Base-by-base conservation (phyloP, 371 early-diverging fungal species). In the Actinomortierella wolfii region DNA sequence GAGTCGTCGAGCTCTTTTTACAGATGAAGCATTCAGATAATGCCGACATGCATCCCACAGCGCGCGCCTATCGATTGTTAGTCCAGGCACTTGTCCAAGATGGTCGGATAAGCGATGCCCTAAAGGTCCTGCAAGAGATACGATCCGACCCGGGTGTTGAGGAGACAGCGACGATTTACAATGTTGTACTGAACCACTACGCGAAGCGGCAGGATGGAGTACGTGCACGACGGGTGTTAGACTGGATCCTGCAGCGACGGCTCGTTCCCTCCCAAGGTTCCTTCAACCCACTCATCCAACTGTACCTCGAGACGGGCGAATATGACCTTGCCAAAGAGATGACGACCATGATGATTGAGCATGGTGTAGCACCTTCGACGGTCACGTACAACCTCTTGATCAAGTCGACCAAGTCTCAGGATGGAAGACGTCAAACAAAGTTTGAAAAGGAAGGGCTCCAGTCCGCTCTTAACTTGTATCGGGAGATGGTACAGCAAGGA, bases 381-480 rank as follows among this genome's bases (percentile, higher is more conserved):
- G 24, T 63, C 8, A 73, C 74, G n/a, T 73, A 57, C 54, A 66
- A 73, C 54, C 66, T 73, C 44, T 62, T 73, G 74, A 66, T 73
- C 43, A 52, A 63, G 46, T 62, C 67, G 34, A 61, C 74, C 40
- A 73, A 67, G 51, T 1, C 11, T 45, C 34, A 63, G 17, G 47
- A 48, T 0, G 57, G 51, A 2, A 4, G 11, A 34, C 34, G 34
- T 6, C 34, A 34, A 11, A 34, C 4, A 34, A 34, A 11, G 34
- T 6, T 6, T 11, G 34, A 34, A 11, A 11, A 34, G 11, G 34
- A 34, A 34, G 34, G 34, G 34, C 34, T 34, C 11, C 34, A 34
- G 34, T 4, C 34, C 34, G 74, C 67, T 39, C 57, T 59, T 57
- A 25, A 50, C 17, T 45, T 73, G 5, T 73, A 63, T 21, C 51